A percentile compares a stretch with the other conserved stretches of the same genome.
phyloP scores from a whole-genome alignment of 2,329 filamentous ascomycete species.

The Phaeosphaeriaceae sp. region DNA sequence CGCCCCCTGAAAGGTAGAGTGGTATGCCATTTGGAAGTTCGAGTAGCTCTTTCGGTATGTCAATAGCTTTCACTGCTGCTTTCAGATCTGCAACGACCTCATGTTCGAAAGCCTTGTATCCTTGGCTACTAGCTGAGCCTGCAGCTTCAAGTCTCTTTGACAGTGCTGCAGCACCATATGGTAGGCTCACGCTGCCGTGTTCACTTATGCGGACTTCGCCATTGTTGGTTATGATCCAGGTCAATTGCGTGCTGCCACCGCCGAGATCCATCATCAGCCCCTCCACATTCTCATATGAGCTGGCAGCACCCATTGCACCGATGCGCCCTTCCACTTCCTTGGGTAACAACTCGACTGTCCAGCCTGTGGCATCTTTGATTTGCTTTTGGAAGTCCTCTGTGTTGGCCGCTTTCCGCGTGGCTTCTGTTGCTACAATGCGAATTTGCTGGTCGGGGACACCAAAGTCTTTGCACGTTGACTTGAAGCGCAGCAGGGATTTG shows the following conservation, averaged over 20 bases:
- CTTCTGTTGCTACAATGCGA: conserved; percentile 84
- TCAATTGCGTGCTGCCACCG: conserved; percentile 75
- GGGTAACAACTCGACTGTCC: conserved; percentile 74
- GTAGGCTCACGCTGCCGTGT: conserved; percentile 68
- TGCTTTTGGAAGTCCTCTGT: conserved; percentile 69
- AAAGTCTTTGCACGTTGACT: conserved; percentile 72
- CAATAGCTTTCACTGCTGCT: conserved; percentile 64
- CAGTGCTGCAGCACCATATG: conserved; percentile 74
- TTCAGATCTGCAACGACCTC: conserved; percentile 67
- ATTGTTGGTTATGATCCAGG: conserved; percentile 65
- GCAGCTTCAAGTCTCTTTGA: conserved; percentile 57
- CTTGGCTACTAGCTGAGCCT: conserved; percentile 49
- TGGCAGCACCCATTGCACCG: conserved; percentile 83
- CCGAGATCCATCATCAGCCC: conserved; percentile 89
- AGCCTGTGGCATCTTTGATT: conserved; percentile 70
- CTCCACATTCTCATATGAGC: conserved; percentile 71
- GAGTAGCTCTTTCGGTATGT: conserved; percentile 62
- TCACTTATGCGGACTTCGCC: conserved; percentile 52
- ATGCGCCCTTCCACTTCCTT: conserved; percentile 84
- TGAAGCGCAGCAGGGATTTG: conserved; percentile 72
- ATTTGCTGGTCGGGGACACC: conserved; percentile 70
- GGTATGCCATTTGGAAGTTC: conserved; percentile 53
- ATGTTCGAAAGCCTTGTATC: conserved; percentile 55
- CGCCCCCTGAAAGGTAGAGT: conserved; percentile 87
- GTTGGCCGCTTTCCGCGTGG: conserved; percentile 82